Base-by-base conservation (phyloP, 495 filamentous ascomycete genomes). In the Penicillium daleae region DNA sequence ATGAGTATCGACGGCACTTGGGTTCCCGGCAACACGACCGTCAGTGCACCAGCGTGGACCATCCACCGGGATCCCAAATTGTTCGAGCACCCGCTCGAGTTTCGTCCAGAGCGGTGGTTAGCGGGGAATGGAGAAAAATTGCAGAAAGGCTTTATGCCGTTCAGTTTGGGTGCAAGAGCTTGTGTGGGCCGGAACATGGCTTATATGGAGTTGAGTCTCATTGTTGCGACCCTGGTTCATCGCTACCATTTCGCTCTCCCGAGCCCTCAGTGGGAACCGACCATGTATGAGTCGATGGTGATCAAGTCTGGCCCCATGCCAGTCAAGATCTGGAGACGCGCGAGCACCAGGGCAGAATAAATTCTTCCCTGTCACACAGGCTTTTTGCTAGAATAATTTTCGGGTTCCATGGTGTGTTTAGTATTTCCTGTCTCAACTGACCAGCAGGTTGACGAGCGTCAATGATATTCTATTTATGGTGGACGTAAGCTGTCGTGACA, bases 231-330 rank as follows among this genome's bases (percentile, higher is more conserved):
- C 46, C 21, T 49, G 46, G 26, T 49, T 24, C 21, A 26, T 49
- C 46, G 46, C 46, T 49, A 49, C 26, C 21, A 49, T 24, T 49
- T 49, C 26, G 46, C 21, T 9, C 46, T 49, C 21, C 46, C 46
- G 21, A 49, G 46, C 26, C 21, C 21, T 49, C 21, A 49, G 21
- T 49, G 46, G 46, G 46, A 40, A 40, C 37, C 37, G 37, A 40
- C 37, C 15, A 40, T n/a, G 37, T 40, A 40, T n/a, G 37, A 40
- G 37, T 40, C 37, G 15, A 40, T 40, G 37, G 37, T 40, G 37
- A 40, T 40, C 37, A 40, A 40, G 15, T 40, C 37, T 40, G 37
- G 37, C 37, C 37, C 37, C 37, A 40, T 40, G 37, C 37, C 37
- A 40, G 37, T 40, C 37, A 40, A 40, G 37, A 40, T 40, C 37